Evolutionary conservation across 306 rosid genomes (phyloP).

Genomic region (Sicyos baderoa): DNA sequence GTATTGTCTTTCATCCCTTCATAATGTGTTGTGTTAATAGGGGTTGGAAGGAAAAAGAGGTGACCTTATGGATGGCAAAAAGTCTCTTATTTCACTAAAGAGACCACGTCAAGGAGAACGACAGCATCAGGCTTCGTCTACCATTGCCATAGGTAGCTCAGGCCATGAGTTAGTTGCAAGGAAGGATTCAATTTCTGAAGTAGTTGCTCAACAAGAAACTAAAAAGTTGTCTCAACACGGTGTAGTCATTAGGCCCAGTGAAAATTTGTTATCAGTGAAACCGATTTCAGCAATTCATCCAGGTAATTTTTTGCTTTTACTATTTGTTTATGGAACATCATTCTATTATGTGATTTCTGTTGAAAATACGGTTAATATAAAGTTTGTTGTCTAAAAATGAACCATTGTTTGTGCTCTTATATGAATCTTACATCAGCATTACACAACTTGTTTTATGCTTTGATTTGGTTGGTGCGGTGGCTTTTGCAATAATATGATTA

Average conservation of each 20-base stretch:
- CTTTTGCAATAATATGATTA: no score
- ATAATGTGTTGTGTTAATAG: background rate
- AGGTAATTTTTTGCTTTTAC: background rate
- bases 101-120: conserved; percentile 10
- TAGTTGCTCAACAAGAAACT: background rate
- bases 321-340: background rate
- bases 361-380: background rate
- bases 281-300: conserved; percentile 7
- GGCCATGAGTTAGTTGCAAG: conserved; percentile 1
- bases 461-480: no score
- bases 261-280: background rate
- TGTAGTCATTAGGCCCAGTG: background rate
- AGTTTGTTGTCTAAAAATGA: background rate
- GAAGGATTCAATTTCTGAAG: conserved; percentile 3
- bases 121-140: background rate
- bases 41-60: background rate
- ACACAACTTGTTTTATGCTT: no score
- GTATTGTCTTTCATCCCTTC: background rate
- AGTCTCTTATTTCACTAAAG: background rate
- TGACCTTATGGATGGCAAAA: background rate
- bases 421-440: no score
- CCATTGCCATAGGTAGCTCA: background rate
- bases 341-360: background rate
- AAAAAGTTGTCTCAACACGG: background rate
- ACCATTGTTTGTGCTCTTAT: background rate